These are phyloP conservation scores for Nicotiana otophora DNA, from an alignment of 257 asterid genomes.

Conservation along the genomic window DNA sequence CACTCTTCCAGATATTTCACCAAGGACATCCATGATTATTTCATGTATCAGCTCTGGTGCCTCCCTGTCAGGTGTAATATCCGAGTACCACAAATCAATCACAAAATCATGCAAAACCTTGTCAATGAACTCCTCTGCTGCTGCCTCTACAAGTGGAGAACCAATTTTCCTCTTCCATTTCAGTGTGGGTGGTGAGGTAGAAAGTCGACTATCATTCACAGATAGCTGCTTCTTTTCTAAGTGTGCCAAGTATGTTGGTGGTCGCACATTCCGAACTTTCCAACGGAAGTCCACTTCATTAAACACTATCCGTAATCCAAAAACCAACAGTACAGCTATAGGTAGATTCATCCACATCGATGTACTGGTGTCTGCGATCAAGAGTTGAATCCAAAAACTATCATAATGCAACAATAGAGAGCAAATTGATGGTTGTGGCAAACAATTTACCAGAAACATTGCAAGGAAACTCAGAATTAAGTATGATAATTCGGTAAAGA, in stretches of 20 bases:
- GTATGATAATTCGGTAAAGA: not conserved
- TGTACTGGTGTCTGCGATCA: slow-evolving; percentile 86
- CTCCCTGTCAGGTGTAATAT: slow-evolving; percentile 86
- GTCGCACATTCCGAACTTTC: slow-evolving; percentile 56
- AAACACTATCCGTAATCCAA: slow-evolving; percentile 60
- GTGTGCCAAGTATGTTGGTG: slow-evolving; percentile 61
- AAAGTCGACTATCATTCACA: slow-evolving; percentile 80
- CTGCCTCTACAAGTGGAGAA: slow-evolving; percentile 83
- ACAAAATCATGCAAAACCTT: slow-evolving; percentile 88
- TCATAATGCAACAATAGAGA: not conserved
- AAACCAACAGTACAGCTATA: slow-evolving; percentile 69
- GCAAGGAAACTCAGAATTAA: not conserved
- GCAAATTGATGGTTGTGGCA: slow-evolving; percentile 4
- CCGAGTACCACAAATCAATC: slow-evolving; percentile 84
- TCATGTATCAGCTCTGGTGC: slow-evolving; percentile 71
- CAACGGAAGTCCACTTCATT: slow-evolving; percentile 79
- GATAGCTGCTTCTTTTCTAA: slow-evolving; percentile 90
- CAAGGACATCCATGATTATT: slow-evolving; percentile 82
- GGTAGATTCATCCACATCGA: slow-evolving; percentile 95
- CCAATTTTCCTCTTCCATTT: slow-evolving; percentile 91
- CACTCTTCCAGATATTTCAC: slow-evolving; percentile 75
- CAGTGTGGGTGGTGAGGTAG: slow-evolving; percentile 47
- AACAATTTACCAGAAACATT: not conserved
- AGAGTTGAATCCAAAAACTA: slow-evolving; percentile 8
- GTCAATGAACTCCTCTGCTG: slow-evolving; percentile 65